Conservation (phyloP, 106 monocot species). For the Narthecium ossifragum region DNA sequence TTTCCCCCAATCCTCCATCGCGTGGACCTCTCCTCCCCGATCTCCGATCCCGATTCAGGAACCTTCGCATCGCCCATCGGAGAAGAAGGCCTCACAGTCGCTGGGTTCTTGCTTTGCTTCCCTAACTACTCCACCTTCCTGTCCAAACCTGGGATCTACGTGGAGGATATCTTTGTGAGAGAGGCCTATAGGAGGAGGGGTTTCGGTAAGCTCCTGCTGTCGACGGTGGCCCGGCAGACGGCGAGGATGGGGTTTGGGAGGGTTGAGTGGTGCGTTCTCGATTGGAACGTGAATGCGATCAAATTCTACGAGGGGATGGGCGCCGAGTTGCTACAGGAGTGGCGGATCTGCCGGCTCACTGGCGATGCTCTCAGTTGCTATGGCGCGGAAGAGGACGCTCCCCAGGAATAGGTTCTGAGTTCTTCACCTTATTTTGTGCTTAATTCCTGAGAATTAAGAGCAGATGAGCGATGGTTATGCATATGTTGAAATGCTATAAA, state of each 20-base stretch:
- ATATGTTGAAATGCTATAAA: no score
- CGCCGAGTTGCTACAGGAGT: slow-evolving; percentile 62
- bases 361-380: slow-evolving; percentile 40
- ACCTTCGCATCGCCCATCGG: slow-evolving; percentile 30
- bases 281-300: slow-evolving; percentile 81
- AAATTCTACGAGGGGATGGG: slow-evolving; percentile 85
- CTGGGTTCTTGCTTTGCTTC: slow-evolving; percentile 84
- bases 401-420: no score
- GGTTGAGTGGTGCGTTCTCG: slow-evolving; percentile 89
- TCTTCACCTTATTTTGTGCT: no score
- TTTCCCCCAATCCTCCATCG: slow-evolving; percentile 25
- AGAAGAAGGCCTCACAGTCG: slow-evolving; percentile 28
- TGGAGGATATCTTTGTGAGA: slow-evolving; percentile 86
- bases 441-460: no score
- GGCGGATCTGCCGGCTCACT: slow-evolving; percentile 75
- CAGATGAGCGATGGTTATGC: no score
- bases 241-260: slow-evolving; percentile 64
- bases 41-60: slow-evolving; percentile 43
- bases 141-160: slow-evolving; percentile 65
- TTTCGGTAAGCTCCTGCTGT: slow-evolving; percentile 73
- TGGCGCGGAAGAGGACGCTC: slow-evolving; percentile 4
- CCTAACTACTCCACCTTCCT: slow-evolving; percentile 86
- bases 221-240: slow-evolving; percentile 70
- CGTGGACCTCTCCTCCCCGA: slow-evolving; percentile 27
- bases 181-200: slow-evolving; percentile 71